A percentile compares a stretch with the other conserved stretches of the same genome.
Evolutionary conservation across 345 rosid species (phyloP).

Genomic region (Dimocarpus longan): DNA sequence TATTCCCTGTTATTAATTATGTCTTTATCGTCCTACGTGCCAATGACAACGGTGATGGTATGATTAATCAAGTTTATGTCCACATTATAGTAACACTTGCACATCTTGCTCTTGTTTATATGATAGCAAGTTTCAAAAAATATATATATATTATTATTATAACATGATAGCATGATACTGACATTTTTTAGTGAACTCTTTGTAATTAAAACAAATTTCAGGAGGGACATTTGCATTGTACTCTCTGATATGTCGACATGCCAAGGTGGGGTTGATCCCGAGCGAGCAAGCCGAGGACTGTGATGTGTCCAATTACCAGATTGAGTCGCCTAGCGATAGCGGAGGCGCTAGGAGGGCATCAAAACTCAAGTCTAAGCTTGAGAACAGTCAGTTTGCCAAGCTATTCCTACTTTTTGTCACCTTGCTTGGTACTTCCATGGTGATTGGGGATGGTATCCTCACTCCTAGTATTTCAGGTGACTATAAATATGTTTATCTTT

Average conservation of each 20-base stretch:
- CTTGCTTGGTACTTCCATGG: conserved; percentile 57
- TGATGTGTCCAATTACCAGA: conserved; percentile 30
- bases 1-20: conserved; percentile 51
- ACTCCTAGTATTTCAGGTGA: conserved; percentile 55
- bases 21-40: conserved; percentile 54
- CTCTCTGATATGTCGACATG: conserved; percentile 47
- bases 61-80: no score
- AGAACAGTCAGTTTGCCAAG: conserved; percentile 38
- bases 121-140: no score
- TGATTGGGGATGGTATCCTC: conserved; percentile 58
- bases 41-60: conserved; percentile 49
- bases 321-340: conserved; percentile 28
- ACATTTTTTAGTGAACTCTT: no score
- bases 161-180: no score
- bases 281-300: conserved; percentile 44
- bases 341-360: conserved; percentile 32
- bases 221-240: conserved; percentile 58
- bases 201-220: neutral
- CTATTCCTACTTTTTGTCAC: conserved; percentile 35
- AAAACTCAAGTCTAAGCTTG: conserved; percentile 31
- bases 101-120: no score
- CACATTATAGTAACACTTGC: conserved; percentile 1
- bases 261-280: conserved; percentile 45
- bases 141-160: no score
- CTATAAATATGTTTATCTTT: no score